Evolutionary conservation across 768 basidiomycete genomes (phyloP), one percentile per base, ranked within the genome.

Genomic region (Termitomyces heimii): DNA sequence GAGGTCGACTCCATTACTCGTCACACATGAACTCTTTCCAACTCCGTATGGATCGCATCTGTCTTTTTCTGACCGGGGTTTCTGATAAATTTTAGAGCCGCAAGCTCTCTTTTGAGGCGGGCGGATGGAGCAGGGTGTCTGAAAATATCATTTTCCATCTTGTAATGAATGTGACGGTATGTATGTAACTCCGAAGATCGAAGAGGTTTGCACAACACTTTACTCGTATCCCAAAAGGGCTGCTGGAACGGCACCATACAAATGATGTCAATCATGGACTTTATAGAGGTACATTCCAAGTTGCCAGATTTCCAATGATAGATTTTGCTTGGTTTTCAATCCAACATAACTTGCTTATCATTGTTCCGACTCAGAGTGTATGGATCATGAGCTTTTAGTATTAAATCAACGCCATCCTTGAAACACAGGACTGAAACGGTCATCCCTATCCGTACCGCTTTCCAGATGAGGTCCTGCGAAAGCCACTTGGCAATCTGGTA

Each of bases 1-100:
- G 62, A 61, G 14, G 60, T 61, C 20, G 62, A 65, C 48, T 28
- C 37, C 22, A 56, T 39, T 20, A 65, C 64, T 9, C 62, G 58
- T 24, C 56, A 58, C 5, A 26, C 37, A 20, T 63, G 39, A 62
- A 14, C 20, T 28, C 18, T 34, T 32, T n/a, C 9, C 7, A 14
- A 42, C 4, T 34, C 12, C 7, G 3, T 16, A 14, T 9, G 8
- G 22, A 22, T 16, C 14, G 31, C 7, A 8, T 24, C 24, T 16
- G 14, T 24, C 3, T 16, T 16, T 8, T 24, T 20, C 13, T 50
- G 32, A 26, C 26, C 18, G 32, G 14, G 24, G 26, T 24, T 16
- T 14, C 50, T 26, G 2, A 26, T 22, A 24, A 7, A 24, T 20
- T 34, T 45, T 13, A 39, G 24, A 37, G 20, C 22, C 13, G 32